These are phyloP conservation scores for Sphaerulina vaccinii DNA, from an alignment of 2,329 filamentous ascomycete species.

Conservation along the genomic window DNA sequence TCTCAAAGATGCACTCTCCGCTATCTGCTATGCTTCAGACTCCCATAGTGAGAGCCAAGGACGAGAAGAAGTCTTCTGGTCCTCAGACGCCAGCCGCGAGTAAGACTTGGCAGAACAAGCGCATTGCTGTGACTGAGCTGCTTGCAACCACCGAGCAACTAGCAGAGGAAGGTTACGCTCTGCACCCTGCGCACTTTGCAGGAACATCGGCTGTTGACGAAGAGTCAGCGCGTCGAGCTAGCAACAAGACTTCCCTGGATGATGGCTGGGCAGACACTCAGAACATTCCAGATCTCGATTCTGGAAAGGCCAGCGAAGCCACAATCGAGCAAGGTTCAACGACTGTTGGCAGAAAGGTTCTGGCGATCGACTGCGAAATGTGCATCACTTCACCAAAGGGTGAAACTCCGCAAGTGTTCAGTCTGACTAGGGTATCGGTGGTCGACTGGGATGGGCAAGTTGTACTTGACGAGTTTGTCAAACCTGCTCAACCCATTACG, in stretches of 20 bases:
- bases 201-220: slow-evolving; percentile 26
- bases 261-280: slow-evolving; percentile 81
- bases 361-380: slow-evolving; percentile 96
- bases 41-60: slow-evolving; percentile 66
- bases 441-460: slow-evolving; percentile 81
- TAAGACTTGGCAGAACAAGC: slow-evolving; percentile 68
- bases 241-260: slow-evolving; percentile 48
- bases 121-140: slow-evolving; percentile 80
- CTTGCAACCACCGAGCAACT: slow-evolving; percentile 71
- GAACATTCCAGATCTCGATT: slow-evolving; percentile 61
- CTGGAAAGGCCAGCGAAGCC: slow-evolving; percentile 65
- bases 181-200: slow-evolving; percentile 74
- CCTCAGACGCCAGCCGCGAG: slow-evolving; percentile 63
- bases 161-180: slow-evolving; percentile 75
- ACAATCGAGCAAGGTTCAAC: slow-evolving; percentile 79
- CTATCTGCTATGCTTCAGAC: slow-evolving; percentile 79
- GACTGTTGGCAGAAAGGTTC: slow-evolving; percentile 73
- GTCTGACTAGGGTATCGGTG: slow-evolving; percentile 84
- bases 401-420: slow-evolving; percentile 63
- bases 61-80: slow-evolving; percentile 62
- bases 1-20: slow-evolving; percentile 80
- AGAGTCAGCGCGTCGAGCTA: slow-evolving; percentile 45
- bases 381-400: slow-evolving; percentile 67
- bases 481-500: slow-evolving; percentile 80
- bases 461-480: slow-evolving; percentile 86